These are phyloP conservation scores for Rhizopogon vinicolor DNA, from an alignment of 768 basidiomycete genomes.

Conservation along the genomic window DNA sequence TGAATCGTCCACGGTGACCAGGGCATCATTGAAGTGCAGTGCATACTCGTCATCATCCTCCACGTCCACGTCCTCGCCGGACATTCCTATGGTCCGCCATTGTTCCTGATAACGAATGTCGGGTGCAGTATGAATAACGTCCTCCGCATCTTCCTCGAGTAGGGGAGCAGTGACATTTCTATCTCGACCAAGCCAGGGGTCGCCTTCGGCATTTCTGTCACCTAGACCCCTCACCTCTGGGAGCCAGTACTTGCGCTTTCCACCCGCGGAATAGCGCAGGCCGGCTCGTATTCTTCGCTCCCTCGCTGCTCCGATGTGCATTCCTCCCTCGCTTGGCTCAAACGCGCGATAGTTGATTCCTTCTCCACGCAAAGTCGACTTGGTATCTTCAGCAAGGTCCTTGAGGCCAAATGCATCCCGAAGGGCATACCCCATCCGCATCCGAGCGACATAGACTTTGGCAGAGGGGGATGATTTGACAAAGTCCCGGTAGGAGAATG, in stretches of 20 bases:
- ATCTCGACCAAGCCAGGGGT: slow-evolving; percentile 24
- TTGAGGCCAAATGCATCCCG: slow-evolving; percentile 83
- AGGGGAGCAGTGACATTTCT: slow-evolving; percentile 75
- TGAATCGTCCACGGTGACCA: slow-evolving; percentile 59
- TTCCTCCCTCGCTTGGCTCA: slow-evolving; percentile 90
- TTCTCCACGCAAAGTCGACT: slow-evolving; percentile 76
- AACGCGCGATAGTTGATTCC: slow-evolving; percentile 96
- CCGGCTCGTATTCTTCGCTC: slow-evolving; percentile 89
- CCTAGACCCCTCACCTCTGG: slow-evolving; percentile 54
- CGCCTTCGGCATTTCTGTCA: slow-evolving; percentile 23
- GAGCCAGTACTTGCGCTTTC: slow-evolving; percentile 93
- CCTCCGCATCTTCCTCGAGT: slow-evolving; percentile 54
- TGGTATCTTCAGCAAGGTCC: slow-evolving; percentile 85
- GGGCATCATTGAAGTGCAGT: slow-evolving; percentile 19
- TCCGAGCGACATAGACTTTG: slow-evolving; percentile 67
- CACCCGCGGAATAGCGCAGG: slow-evolving; percentile 87
- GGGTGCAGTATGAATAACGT: slow-evolving; percentile 60
- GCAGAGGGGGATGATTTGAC: slow-evolving; percentile 42
- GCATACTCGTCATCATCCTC: slow-evolving; percentile 31
- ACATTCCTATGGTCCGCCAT: slow-evolving; percentile 7
- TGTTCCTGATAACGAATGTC: slow-evolving; percentile 38
- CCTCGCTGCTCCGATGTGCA: slow-evolving; percentile 86
- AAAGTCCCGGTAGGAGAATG: slow-evolving; percentile 89
- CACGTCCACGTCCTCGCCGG: slow-evolving; percentile 25
- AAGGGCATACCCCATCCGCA: slow-evolving; percentile 84